These are phyloP conservation scores for Betula pendula DNA, from an alignment of 306 rosid genomes.

Conservation along the genomic window DNA sequence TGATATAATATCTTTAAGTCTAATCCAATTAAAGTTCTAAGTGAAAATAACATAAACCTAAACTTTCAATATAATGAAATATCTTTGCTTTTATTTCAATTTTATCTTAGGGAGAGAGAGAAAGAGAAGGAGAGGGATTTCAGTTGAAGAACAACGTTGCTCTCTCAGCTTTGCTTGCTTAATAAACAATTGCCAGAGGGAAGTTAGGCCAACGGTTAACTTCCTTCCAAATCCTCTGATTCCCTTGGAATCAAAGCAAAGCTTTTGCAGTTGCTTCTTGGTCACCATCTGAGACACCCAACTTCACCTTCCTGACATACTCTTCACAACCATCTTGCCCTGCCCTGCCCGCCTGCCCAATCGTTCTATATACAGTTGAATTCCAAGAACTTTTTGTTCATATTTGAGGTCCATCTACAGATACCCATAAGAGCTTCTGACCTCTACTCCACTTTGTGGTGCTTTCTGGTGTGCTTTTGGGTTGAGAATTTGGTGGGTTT, in stretches of 20 bases:
- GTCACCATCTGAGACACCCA: constrained; percentile 79
- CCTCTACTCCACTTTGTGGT: too few relatives aligned
- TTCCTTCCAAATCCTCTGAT: constrained; percentile 67
- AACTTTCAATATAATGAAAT: neutral
- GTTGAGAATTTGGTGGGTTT: too few relatives aligned
- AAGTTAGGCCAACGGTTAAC: constrained; percentile 92
- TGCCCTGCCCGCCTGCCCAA: too few relatives aligned
- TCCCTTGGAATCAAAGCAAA: constrained; percentile 85
- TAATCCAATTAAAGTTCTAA: constrained; percentile 41
- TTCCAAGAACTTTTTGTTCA: constrained; percentile 22
- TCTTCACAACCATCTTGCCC: constrained; percentile 55
- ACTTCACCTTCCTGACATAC: constrained; percentile 65
- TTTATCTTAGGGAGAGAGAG: constrained; percentile 18
- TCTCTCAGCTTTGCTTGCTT: constrained; percentile 54
- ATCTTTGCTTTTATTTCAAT: constrained; percentile 17
- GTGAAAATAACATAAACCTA: constrained; percentile 17
- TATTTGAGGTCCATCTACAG: constrained; percentile 2
- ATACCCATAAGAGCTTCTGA: constrained; percentile 1
- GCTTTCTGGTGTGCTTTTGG: too few relatives aligned
- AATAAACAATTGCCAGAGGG: constrained; percentile 42
- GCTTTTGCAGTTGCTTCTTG: constrained; percentile 57
- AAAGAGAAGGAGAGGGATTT: constrained; percentile 27
- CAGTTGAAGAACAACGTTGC: constrained; percentile 45
- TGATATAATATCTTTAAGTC: constrained; percentile 35
- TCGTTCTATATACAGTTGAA: constrained; percentile 42